Conservation (phyloP, 164 flowering plant genomes). For the Vitis cinerea region DNA sequence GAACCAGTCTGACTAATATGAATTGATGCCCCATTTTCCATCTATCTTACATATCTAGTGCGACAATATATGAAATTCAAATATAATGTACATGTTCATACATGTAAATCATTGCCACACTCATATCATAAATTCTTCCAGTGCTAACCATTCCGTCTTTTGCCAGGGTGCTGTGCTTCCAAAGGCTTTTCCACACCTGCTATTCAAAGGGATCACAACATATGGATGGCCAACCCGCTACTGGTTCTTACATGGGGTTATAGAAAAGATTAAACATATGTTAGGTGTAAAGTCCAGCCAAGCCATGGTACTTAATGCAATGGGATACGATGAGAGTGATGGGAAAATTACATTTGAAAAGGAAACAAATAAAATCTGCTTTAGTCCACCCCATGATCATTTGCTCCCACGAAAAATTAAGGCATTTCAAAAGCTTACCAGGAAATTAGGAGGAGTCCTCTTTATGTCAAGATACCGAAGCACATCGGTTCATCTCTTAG, state of each 20-base stretch:
- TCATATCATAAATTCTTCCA: too few relatives aligned
- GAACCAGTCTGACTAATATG: too few relatives aligned
- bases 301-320: constrained; percentile 36
- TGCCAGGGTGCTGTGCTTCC: constrained; percentile 53
- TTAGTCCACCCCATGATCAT: constrained; percentile 44
- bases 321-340: constrained; percentile 52
- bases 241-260: constrained; percentile 48
- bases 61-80: too few relatives aligned
- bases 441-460: constrained; percentile 56
- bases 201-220: constrained; percentile 50
- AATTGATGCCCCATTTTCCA: too few relatives aligned
- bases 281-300: constrained; percentile 19
- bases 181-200: constrained; percentile 40
- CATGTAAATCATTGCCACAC: too few relatives aligned
- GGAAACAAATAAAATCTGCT: constrained; percentile 36
- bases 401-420: constrained; percentile 44
- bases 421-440: constrained; percentile 49
- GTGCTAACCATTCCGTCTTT: not conserved
- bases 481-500: constrained; percentile 65
- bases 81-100: too few relatives aligned
- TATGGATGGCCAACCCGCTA: constrained; percentile 47
- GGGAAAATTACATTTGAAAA: constrained; percentile 37
- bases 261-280: constrained; percentile 36
- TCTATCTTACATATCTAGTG: too few relatives aligned
- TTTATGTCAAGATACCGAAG: constrained; percentile 55